These are phyloP conservation scores for Talaromyces marneffei DNA, from an alignment of 2,329 filamentous ascomycete genomes.

Conservation along the genomic window DNA sequence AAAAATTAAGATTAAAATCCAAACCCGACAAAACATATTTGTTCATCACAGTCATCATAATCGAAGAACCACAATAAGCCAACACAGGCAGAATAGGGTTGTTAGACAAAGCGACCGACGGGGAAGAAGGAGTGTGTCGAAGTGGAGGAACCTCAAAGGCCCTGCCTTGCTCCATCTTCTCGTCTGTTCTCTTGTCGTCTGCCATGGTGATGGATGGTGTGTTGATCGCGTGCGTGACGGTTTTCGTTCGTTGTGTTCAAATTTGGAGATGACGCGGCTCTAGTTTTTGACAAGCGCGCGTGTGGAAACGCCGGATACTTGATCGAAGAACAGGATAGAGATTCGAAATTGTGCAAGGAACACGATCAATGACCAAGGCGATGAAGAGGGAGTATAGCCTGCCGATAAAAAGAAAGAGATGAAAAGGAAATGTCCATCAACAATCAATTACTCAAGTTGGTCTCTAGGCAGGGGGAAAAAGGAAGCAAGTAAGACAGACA, in stretches of 20 bases:
- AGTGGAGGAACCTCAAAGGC: slow-evolving; percentile 5
- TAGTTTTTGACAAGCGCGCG: background rate
- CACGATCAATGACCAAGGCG: too few species aligned
- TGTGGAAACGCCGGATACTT: background rate
- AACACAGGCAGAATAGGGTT: slow-evolving; percentile 75
- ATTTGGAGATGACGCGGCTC: slow-evolving; percentile 4
- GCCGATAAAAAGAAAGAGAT: background rate
- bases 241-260: background rate
- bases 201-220: slow-evolving; percentile 62
- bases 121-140: background rate
- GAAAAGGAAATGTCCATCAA: background rate
- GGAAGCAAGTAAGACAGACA: background rate
- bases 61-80: slow-evolving; percentile 91
- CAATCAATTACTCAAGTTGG: background rate
- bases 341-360: too few species aligned
- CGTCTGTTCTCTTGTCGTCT: slow-evolving; percentile 79
- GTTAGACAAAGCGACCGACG: slow-evolving; percentile 52
- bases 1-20: slow-evolving; percentile 93
- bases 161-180: slow-evolving; percentile 48
- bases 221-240: background rate
- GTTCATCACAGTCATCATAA: slow-evolving; percentile 99
- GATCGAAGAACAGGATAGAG: background rate
- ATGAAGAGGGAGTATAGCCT: background rate
- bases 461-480: slow-evolving; percentile 1
- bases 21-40: slow-evolving; percentile 93